phyloP scores from a whole-genome alignment of 2,329 filamentous ascomycete genomes.

The Corynespora cassiicola region DNA sequence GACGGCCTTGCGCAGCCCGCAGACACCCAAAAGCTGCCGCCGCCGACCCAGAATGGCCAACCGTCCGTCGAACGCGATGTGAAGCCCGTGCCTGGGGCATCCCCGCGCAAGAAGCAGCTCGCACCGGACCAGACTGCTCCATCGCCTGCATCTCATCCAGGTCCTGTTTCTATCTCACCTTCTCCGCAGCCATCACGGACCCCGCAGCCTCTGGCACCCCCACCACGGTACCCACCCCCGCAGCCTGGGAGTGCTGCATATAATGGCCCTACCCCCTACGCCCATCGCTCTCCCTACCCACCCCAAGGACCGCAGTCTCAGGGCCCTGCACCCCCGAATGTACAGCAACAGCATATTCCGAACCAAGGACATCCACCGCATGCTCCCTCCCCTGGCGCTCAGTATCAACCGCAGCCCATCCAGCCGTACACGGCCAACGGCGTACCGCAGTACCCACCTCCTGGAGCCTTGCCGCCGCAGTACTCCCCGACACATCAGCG shows the following conservation, averaged over 20 bases:
- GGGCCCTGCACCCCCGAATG: constrained; percentile 18
- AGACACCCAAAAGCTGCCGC: constrained; percentile 13
- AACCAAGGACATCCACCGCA: constrained; percentile 15
- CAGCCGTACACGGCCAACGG: constrained; percentile 32
- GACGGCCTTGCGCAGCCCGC: constrained; percentile 10
- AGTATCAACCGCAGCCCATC: constrained; percentile 29
- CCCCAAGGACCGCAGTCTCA: constrained; percentile 40
- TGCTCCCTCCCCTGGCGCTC: constrained; percentile 44
- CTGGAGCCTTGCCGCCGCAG: constrained; percentile 30
- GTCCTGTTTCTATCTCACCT: constrained; percentile 10
- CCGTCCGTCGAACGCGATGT: constrained; percentile 10
- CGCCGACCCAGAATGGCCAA: constrained; percentile 19
- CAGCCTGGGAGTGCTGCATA: constrained; percentile 34
- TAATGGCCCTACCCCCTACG: constrained; percentile 37
- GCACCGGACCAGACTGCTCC: constrained; percentile 20
- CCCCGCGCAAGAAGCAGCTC: constrained; percentile 35
- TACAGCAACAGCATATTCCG: constrained; percentile 28
- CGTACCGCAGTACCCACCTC: constrained; percentile 32
- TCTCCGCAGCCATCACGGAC: constrained; percentile 10
- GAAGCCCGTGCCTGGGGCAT: constrained; percentile 33
- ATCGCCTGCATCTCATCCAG: constrained; percentile 22
- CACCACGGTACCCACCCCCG: constrained; percentile 26
- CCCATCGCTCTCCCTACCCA: constrained; percentile 47
- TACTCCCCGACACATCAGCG: constrained; percentile 38
- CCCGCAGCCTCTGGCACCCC: constrained; percentile 24